Conservation (phyloP, 73 alveolate species). For the Blepharisma stoltei region DNA sequence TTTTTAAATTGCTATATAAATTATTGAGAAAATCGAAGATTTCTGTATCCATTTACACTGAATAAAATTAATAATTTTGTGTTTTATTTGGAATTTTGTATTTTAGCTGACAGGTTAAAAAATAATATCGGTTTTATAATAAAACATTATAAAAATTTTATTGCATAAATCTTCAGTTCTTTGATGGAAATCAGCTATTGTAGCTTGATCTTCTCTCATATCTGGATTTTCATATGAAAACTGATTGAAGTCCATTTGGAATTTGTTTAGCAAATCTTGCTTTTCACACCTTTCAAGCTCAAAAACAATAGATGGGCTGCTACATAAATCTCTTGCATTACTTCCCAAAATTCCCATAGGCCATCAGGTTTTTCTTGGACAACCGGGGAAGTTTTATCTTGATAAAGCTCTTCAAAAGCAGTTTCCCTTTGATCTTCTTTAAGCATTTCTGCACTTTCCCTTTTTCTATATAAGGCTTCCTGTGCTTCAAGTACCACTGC, state of each 20-base stretch:
- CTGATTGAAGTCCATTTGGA: constrained; percentile 80
- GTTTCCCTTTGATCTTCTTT: constrained; percentile 44
- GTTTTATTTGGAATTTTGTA: too few species aligned
- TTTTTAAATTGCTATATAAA: too few species aligned
- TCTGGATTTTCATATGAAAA: constrained; percentile 92
- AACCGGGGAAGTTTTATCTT: constrained; percentile 35
- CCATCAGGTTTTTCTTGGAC: constrained; percentile 29
- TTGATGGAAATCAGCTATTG: constrained; percentile 93
- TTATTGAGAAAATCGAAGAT: too few species aligned
- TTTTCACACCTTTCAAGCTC: constrained; percentile 75
- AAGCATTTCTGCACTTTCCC: constrained; percentile 38
- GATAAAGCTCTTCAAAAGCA: constrained; percentile 37
- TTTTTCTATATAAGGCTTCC: constrained; percentile 18
- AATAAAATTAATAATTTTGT: too few species aligned
- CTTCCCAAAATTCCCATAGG: constrained; percentile 73
- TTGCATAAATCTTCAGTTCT: constrained; percentile 92
- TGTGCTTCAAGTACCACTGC: constrained; percentile 11
- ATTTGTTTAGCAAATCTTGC: constrained; percentile 79
- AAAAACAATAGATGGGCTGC: constrained; percentile 67
- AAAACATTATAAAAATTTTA: too few species aligned
- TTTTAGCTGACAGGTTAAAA: too few species aligned
- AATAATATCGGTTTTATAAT: too few species aligned
- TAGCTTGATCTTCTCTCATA: constrained; percentile 91
- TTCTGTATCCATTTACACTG: too few species aligned
- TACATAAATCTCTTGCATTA: constrained; percentile 67